Evolutionary conservation across 116 monocot genomes (phyloP), one percentile per base, ranked within the genome.

Genomic region (Zostera marina): DNA sequence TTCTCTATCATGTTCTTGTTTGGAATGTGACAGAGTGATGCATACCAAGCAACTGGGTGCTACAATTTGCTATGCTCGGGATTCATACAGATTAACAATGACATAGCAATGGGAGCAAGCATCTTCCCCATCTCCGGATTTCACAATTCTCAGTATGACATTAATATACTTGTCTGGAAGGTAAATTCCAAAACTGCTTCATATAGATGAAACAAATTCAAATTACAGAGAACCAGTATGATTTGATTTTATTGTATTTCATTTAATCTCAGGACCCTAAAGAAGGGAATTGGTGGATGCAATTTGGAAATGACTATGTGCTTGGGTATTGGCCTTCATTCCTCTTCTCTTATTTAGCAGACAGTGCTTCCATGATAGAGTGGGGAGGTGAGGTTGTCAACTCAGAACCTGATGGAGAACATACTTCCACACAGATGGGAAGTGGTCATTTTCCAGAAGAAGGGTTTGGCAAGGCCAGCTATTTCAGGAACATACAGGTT

Each of bases 91-190:
- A 82, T 87, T 16, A 89, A 75, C 57, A 85, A 79, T 56, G 79
- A 76, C 59, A 85, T 96, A 9, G 89, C 85, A 5, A 89, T 96
- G 23, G 96, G 96, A 23, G 96, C 89, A 5, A 79, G 81, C 32
- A 96, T 96, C 42, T 76, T 81, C 14, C 89, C 96, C 0, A 70
- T 64, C 5, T 96, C 96, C 3, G 22, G 57, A 11, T 80, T 72
- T 52, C 74, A 63, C 25, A 77, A 80, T 2, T 68, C 74, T 1
- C 96, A 96, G 56, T 96, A 75, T 7, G 96, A 96, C 48, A 89
- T 96, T 42, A 82, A 65, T 54, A 66, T 96, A 6, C 76, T 96
- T 42, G 65, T 96, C 4, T 96, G 96, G 96, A 96, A 96, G 72
- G 72, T 72, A 54, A 66, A 42, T 5, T 32, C 15, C 23, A 47